phyloP scores from a whole-genome alignment of 345 rosid species.

The Dipteronia dyeriana region DNA sequence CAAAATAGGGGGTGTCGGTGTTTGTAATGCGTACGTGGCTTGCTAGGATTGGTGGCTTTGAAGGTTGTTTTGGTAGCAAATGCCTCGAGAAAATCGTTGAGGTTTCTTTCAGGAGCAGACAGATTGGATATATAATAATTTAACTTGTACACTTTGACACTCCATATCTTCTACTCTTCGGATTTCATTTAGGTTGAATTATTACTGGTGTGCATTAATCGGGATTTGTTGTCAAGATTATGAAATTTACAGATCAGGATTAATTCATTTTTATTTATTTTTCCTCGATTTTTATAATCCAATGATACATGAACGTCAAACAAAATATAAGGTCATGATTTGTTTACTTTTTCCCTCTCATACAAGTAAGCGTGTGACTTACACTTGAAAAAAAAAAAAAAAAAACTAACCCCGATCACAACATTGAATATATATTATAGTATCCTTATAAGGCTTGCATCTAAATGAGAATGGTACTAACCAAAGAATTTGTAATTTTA shows the following conservation, averaged over 20 bases:
- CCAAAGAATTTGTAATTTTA: too few relatives aligned
- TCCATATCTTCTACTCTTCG: neutral
- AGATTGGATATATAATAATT: constrained; percentile 3
- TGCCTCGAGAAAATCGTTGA: constrained; percentile 35
- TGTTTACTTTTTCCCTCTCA: too few relatives aligned
- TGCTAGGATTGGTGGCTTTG: constrained; percentile 19
- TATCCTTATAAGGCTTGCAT: too few relatives aligned
- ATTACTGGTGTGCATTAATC: neutral
- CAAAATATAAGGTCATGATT: rapidly evolving
- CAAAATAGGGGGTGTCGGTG: constrained; percentile 47
- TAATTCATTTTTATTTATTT: too few relatives aligned
- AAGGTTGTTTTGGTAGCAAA: constrained; percentile 42
- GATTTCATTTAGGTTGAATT: neutral
- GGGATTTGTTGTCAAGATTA: neutral
- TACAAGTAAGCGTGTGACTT: too few relatives aligned
- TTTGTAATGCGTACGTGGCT: constrained; percentile 22
- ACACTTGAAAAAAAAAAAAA: too few relatives aligned
- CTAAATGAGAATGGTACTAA: too few relatives aligned
- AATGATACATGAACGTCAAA: too few relatives aligned
- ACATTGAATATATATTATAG: too few relatives aligned
- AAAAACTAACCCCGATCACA: too few relatives aligned
- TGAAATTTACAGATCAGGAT: too few relatives aligned
- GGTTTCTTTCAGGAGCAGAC: constrained; percentile 38
- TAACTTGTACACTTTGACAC: neutral
- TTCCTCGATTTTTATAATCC: too few relatives aligned